Base-by-base conservation (phyloP, 2,329 filamentous ascomycete genomes). In the Diaporthe ilicicola region DNA sequence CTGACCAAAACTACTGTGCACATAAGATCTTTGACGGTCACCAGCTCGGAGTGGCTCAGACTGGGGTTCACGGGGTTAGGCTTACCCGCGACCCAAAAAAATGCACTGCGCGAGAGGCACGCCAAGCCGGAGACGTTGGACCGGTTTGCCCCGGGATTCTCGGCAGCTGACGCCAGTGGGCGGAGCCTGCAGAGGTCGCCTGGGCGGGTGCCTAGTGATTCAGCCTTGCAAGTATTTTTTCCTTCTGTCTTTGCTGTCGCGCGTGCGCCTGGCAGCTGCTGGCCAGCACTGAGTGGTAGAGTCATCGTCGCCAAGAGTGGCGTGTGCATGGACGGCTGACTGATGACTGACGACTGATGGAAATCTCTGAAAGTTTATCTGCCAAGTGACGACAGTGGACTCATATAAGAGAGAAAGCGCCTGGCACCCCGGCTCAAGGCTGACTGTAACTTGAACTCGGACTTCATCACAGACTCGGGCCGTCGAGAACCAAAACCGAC, bases 301-400 rank as follows among this genome's bases (percentile, higher is more conserved):
- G 67, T 69, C 55, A 64, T 54, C 13, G n/a, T 44, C 56, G 56
- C 67, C 67, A 69, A 65, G 56, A 54, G 56, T 69, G 67, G 67
- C 67, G 55, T 24, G n/a, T 39, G 27, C 6, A 64, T 34, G 67
- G 19, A 51, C 10, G 15, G 54, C 50, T 56, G 22, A 56, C 39
- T 46, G 51, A 13, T 48, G 42, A 37, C 65, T 50, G 53, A 51
- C 22, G 13, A 34, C 4, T 34, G 32, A 34, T 34, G 54, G n/a
- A 29, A 10, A n/a, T 22, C 12, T 29, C 10, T 3, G 3, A 17
- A 48, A 19, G 12, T 24, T 53, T 32, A 24, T 9, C 24, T 24
- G 22, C 22, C 50, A 51, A 19, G n/a, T 39, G 29, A 32, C 29
- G 22, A 48, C 65, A 6, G 6, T 17, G 19, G 10, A 9, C 3